Base-by-base conservation (phyloP, 257 asterid genomes). In the Solanum lycopersicoides region DNA sequence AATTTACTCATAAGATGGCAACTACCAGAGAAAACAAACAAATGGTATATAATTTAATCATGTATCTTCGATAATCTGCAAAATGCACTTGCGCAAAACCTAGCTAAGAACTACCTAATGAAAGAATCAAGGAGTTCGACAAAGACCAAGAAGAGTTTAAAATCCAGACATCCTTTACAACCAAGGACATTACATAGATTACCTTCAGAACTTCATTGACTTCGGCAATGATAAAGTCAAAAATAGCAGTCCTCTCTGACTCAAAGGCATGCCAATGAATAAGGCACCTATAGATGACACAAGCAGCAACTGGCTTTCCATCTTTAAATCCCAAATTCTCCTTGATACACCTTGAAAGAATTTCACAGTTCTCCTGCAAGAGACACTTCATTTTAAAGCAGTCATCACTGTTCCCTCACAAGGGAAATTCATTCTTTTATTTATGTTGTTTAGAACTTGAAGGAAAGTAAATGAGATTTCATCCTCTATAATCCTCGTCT, bases 191-290 rank as follows among this genome's bases (percentile, higher is more conserved):
- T 34, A 74, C 32, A 47, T 83, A 88, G 83, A 37, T 88, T 84
- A 97, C 99, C 99, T 97, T 95, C 90, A 97, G 79, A 82, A 92
- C 97, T n/a, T 92, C 96, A 89, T 93, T 96, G 90, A 96, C 92
- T 91, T 94, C 92, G 90, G 94, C 99, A 82, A 96, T 91, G 87
- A 97, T 91, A 89, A 88, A 97, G 89, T 97, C 99, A 88, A 97
- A 97, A 84, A 95, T 93, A 88, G 93, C 88, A 82, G 99, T 97
- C 91, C 99, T 96, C 86, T 97, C 99, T 50, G 99, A 94, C 90
- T 97, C 99, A 88, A 97, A 97, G 90, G 98, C 95, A 90, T 92
- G 98, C 99, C 99, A 97, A 74, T 95, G 99, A 74, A 94, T 89
- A 84, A 97, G 99, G 93, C 98, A 96, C 88, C 95, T 95, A 88